Conservation (phyloP, 768 basidiomycete genomes). For the Sistotremastrum niveocremeum region DNA sequence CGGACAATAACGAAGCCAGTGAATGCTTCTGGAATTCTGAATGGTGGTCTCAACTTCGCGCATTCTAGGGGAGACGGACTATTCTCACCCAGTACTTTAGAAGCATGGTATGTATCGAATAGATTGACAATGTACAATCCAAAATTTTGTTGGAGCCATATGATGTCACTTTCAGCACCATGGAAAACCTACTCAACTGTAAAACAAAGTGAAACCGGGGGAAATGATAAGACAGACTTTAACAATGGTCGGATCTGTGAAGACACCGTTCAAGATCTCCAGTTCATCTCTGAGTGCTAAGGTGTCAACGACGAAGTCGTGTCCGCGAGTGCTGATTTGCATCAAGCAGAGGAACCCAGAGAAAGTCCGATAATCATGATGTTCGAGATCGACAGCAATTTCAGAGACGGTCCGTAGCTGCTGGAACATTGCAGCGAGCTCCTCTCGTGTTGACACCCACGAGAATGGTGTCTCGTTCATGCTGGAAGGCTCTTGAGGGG, state of each 20-base stretch:
- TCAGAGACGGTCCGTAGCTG: conserved; percentile 54
- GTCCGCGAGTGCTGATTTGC: conserved; percentile 73
- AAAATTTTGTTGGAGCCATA: conserved; percentile 96
- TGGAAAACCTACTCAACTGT: conserved; percentile 59
- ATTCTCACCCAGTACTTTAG: conserved; percentile 57
- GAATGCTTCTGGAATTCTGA: conserved; percentile 74
- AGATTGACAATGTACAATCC: conserved; percentile 86
- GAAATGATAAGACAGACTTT: conserved; percentile 40
- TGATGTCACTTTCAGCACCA: conserved; percentile 85
- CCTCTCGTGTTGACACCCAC: conserved; percentile 49
- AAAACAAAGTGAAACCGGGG: not conserved
- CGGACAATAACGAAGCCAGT: conserved; percentile 70
- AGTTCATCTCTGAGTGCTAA: conserved; percentile 64
- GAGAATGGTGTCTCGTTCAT: conserved; percentile 58
- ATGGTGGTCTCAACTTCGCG: not conserved
- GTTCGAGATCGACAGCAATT: conserved; percentile 89
- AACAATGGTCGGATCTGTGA: conserved; percentile 71
- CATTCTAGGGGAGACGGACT: not conserved
- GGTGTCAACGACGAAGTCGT: conserved; percentile 82
- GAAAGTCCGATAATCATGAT: conserved; percentile 80
- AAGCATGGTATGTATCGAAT: conserved; percentile 97
- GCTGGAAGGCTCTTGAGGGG: conserved; percentile 38
- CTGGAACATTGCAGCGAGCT: conserved; percentile 50
- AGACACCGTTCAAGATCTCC: conserved; percentile 64
- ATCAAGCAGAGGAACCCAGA: conserved; percentile 85